phyloP scores from a whole-genome alignment of 176 grass and related monocot species.

The Raddia guianensis region DNA sequence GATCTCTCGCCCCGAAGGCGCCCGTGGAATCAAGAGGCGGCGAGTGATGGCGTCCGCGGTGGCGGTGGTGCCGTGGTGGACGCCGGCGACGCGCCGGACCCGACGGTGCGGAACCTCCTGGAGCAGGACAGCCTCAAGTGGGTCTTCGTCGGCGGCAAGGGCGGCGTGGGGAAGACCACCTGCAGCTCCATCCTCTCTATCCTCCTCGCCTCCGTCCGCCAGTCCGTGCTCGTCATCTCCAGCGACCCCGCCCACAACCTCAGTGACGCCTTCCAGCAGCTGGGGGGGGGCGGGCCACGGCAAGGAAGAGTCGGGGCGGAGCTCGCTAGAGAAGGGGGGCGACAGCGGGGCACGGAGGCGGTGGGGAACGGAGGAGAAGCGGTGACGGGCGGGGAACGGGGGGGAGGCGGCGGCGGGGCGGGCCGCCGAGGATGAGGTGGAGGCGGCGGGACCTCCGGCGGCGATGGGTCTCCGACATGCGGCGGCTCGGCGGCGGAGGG shows the following conservation, averaged over 20 bases:
- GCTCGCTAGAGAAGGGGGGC: too few species aligned
- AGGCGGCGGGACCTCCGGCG: too few species aligned
- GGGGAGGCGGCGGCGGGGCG: too few species aligned
- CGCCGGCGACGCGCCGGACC: constrained; percentile 62
- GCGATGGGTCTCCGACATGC: too few species aligned
- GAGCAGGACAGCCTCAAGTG: constrained; percentile 95
- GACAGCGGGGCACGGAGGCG: too few species aligned
- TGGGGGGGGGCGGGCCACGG: too few species aligned
- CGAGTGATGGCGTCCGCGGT: constrained; percentile 36
- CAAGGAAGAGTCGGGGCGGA: too few species aligned
- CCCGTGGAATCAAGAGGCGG: constrained; percentile 17
- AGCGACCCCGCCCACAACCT: constrained; percentile 99
- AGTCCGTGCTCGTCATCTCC: constrained; percentile 96
- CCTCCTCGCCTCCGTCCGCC: constrained; percentile 79
- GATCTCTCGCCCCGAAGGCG: constrained; percentile 26
- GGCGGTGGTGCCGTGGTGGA: constrained; percentile 45
- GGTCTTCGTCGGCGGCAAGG: constrained; percentile 99
- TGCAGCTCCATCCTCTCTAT: constrained; percentile 96
- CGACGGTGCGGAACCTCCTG: constrained; percentile 82
- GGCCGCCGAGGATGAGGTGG: too few species aligned
- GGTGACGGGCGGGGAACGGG: too few species aligned
- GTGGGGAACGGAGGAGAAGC: too few species aligned
- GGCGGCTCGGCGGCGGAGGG: too few species aligned
- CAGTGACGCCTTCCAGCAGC: constrained; percentile 98
- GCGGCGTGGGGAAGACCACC: constrained; percentile 98